Evolutionary conservation across 2,329 filamentous ascomycete genomes (phyloP), one percentile per base, ranked within the genome.

Genomic region (Talaromyces sp.): DNA sequence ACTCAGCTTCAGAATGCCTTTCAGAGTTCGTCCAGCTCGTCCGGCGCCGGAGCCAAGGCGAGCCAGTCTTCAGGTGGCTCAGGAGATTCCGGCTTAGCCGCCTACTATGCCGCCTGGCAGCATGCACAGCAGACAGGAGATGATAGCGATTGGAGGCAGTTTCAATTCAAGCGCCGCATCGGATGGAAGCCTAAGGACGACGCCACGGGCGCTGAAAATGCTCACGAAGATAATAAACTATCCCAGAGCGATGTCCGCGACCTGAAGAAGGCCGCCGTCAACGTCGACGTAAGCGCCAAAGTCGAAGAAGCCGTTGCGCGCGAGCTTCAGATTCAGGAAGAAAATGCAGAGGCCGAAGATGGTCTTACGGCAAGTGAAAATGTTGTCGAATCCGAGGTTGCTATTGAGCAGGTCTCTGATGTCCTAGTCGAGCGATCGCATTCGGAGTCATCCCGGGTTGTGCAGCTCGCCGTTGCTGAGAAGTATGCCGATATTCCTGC

Each of bases 31-130:
- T 85, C 78, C 65, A 81, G 77, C 65, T 76, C 80, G 35, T 78
- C 80, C 26, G 76, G 79, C 59, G 76, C 77, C 58, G 79, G 81
- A 62, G 76, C 77, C 59, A 78, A 81, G 65, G 74, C 80, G 61
- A 87, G 89, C 65, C 81, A 84, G 67, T 83, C 83, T 59, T 77
- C 80, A 60, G 82, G 84, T 48, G 81, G 77, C 65, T 73, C 71
- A 19, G 76, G 72, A 61, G 84, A 88, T 77, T 84, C 84, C 64
- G 89, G 88, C 62, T 72, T 97, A 82, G 92, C 92, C 64, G 92
- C 91, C 68, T 97, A 96, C 77, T 95, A 92, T 69, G 91, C 94
- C 74, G 90, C 91, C 58, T 89, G 94, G 80, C 91, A 93, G 75
- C 88, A 89, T 73, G 85, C 88, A 65, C 87, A 93, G 73, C 82